Percentiles rank a stretch among this genome's conserved stretches.
Evolutionary conservation across 495 filamentous ascomycete genomes (phyloP).

Genomic region (Margaritispora aquatica): DNA sequence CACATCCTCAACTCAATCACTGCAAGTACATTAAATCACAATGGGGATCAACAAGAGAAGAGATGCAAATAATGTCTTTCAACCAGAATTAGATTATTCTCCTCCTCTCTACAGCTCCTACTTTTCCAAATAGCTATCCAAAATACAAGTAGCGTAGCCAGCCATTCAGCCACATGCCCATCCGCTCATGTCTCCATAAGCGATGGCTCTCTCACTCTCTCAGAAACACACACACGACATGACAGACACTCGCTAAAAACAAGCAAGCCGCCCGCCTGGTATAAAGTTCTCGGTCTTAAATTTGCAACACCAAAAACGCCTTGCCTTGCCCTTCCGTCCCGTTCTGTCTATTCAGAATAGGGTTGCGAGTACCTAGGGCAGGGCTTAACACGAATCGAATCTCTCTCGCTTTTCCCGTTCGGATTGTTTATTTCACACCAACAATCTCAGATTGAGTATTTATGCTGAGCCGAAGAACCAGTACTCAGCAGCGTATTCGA

Average conservation of each 20-base stretch:
- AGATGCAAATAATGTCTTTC: neutral
- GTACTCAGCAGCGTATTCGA: constrained; percentile 78
- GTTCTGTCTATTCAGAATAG: neutral
- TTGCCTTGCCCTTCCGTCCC: neutral
- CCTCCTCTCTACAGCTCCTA: neutral
- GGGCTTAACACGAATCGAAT: neutral
- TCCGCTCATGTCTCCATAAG: neutral
- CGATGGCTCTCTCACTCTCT: neutral
- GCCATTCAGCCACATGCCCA: neutral
- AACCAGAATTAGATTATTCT: neutral
- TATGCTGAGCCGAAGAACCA: constrained; percentile 15
- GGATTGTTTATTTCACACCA: neutral
- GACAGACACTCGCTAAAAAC: neutral
- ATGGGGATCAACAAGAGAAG: neutral
- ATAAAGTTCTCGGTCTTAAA: neutral
- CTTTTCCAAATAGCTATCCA: neutral
- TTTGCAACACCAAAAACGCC: neutral
- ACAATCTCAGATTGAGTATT: neutral
- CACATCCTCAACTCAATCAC: no score
- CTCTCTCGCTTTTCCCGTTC: neutral
- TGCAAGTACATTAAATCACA: no score
- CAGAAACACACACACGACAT: no score
- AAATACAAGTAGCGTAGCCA: neutral
- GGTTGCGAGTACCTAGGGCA: neutral
- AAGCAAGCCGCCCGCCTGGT: neutral